Conservation (phyloP, 2,329 filamentous ascomycete genomes). For the Aspergillus ustus region DNA sequence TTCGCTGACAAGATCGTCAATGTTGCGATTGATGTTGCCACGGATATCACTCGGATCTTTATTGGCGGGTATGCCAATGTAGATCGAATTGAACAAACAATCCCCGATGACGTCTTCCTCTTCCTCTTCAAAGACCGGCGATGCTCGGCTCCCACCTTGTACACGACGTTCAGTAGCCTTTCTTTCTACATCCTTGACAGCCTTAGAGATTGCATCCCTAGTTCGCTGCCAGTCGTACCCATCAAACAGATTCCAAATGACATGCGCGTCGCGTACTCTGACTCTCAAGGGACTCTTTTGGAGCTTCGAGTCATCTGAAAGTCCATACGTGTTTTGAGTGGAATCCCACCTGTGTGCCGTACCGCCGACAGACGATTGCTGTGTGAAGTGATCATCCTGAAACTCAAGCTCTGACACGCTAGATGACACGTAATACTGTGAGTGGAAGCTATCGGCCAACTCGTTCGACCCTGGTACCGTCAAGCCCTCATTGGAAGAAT, state of each 20-base stretch:
- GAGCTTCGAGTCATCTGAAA: conserved; percentile 64
- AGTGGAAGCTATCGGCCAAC: conserved; percentile 57
- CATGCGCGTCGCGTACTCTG: conserved; percentile 80
- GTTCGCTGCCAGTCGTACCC: conserved; percentile 96
- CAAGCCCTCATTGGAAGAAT: conserved; percentile 27
- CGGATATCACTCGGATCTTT: conserved; percentile 82
- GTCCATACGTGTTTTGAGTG: conserved; percentile 72
- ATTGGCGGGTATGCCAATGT: conserved; percentile 88
- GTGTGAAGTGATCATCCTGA: conserved; percentile 77
- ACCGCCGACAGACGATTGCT: conserved; percentile 63
- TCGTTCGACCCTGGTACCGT: conserved; percentile 44
- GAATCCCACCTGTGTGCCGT: conserved; percentile 83
- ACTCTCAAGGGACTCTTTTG: conserved; percentile 74
- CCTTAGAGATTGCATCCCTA: conserved; percentile 81
- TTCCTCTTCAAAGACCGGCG: conserved; percentile 63
- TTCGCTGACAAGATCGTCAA: conserved; percentile 85
- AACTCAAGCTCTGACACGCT: conserved; percentile 70
- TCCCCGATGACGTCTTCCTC: conserved; percentile 89
- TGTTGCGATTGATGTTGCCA: conserved; percentile 81
- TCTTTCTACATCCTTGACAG: conserved; percentile 83
- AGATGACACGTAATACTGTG: conserved; percentile 58
- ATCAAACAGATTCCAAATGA: conserved; percentile 98
- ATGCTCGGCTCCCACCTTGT: conserved; percentile 60
- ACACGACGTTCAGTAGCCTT: conserved; percentile 77
- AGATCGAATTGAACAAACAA: conserved; percentile 97